Percentiles rank a stretch among this genome's conserved stretches.
Conservation (phyloP, 2,329 filamentous ascomycete genomes). For the Hypoxylon sp. region DNA sequence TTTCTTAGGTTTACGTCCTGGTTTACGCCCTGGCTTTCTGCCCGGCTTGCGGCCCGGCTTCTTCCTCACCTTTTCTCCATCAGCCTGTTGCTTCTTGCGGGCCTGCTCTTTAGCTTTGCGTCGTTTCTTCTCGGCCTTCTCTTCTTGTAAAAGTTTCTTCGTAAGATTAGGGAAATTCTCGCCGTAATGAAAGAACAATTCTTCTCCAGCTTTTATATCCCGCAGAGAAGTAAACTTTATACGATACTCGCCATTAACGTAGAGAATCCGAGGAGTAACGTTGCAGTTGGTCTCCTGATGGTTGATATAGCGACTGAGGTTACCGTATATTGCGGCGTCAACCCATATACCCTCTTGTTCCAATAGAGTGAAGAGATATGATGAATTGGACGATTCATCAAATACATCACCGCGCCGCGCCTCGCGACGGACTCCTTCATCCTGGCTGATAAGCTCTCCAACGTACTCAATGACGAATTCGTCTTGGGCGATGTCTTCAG, state of each 20-base stretch:
- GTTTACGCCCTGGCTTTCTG: conserved; percentile 50
- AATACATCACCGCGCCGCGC: conserved; percentile 72
- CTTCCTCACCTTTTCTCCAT: conserved; percentile 49
- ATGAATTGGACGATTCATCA: conserved; percentile 73
- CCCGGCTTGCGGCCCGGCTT: conserved; percentile 53
- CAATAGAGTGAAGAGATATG: conserved; percentile 74
- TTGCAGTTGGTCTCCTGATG: conserved; percentile 75
- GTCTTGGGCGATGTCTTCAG: conserved; percentile 74
- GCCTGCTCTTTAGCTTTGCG: conserved; percentile 52
- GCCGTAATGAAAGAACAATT: conserved; percentile 87
- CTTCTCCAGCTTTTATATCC: conserved; percentile 78
- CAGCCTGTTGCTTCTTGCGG: conserved; percentile 34
- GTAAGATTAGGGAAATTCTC: conserved; percentile 75
- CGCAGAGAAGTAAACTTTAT: conserved; percentile 80
- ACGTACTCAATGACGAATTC: conserved; percentile 87
- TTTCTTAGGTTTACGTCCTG: conserved; percentile 52
- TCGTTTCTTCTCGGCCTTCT: conserved; percentile 55
- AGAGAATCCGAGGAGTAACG: conserved; percentile 74
- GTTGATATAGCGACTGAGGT: conserved; percentile 88
- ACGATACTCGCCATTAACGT: conserved; percentile 82
- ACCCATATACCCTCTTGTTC: conserved; percentile 76
- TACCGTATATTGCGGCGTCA: conserved; percentile 82
- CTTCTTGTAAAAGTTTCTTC: conserved; percentile 65
- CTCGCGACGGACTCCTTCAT: conserved; percentile 78
- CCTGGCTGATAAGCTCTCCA: conserved; percentile 80